Conservation (phyloP, 1,284 basidiomycete genomes). For the Cutaneotrichosporon dermatis region DNA sequence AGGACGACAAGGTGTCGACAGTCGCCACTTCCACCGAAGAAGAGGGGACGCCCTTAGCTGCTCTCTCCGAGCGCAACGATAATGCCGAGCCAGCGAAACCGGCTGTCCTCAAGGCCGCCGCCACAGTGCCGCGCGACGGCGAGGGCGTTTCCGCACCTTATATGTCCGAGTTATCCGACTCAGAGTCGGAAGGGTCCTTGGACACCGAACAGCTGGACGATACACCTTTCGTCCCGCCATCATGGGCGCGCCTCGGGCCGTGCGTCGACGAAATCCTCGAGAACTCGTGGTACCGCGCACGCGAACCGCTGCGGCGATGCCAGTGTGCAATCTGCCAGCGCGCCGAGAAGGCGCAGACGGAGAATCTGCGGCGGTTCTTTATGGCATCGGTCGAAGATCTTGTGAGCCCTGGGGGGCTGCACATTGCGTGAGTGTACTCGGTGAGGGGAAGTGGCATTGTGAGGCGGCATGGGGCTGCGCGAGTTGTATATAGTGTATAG, state of each 20-base stretch:
- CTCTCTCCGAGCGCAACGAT: no score
- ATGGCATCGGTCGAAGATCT: not conserved
- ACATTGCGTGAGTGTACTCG: not conserved
- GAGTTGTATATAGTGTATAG: not conserved
- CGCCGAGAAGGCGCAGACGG: slow-evolving; percentile 1
- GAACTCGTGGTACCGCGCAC: slow-evolving; percentile 3
- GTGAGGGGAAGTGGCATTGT: no score
- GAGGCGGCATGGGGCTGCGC: no score
- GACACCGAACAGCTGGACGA: slow-evolving; percentile 1
- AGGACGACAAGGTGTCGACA: not conserved
- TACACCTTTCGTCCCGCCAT: slow-evolving; percentile 6
- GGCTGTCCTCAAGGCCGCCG: no score
- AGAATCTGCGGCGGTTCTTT: slow-evolving; percentile 1
- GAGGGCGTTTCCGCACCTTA: not conserved
- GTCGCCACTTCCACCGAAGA: not conserved
- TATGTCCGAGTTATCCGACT: not conserved
- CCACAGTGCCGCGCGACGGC: no score
- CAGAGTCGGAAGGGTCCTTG: slow-evolving; percentile 2
- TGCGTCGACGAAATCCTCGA: slow-evolving; percentile 2
- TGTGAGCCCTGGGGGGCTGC: not conserved
- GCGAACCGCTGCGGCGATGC: slow-evolving; percentile 14
- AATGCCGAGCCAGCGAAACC: no score
- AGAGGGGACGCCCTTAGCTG: no score
- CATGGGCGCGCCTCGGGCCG: slow-evolving; percentile 5
- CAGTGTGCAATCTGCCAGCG: slow-evolving; percentile 15